These are phyloP conservation scores for Hyphopichia burtonii DNA, from an alignment of 1,139 yeast species.

Conservation along the genomic window DNA sequence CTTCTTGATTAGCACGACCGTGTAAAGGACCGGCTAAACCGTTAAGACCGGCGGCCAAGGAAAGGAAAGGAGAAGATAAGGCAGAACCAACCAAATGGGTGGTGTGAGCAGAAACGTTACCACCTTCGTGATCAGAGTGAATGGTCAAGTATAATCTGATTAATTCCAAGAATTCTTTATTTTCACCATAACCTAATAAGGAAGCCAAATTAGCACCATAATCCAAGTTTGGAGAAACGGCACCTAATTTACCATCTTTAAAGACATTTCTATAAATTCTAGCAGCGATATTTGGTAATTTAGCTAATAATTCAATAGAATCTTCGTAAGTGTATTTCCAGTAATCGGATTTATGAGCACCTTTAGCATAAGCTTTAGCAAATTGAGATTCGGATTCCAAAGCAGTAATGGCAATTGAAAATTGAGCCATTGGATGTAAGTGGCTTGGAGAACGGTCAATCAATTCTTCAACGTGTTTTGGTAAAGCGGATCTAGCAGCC, in stretches of 20 bases:
- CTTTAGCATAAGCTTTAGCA: slow-evolving; percentile 87
- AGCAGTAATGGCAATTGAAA: slow-evolving; percentile 89
- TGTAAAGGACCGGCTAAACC: slow-evolving; percentile 99
- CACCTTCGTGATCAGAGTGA: slow-evolving; percentile 99
- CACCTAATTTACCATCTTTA: slow-evolving; percentile 79
- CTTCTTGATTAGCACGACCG: slow-evolving; percentile 98
- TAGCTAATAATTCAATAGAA: slow-evolving; percentile 83
- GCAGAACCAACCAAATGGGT: slow-evolving; percentile 98
- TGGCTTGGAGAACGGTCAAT: slow-evolving; percentile 81
- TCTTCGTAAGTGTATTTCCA: slow-evolving; percentile 95
- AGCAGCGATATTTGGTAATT: slow-evolving; percentile 89
- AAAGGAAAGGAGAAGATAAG: slow-evolving; percentile 86
- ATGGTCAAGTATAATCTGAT: slow-evolving; percentile 91
- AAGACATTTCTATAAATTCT: slow-evolving; percentile 90
- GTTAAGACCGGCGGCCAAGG: slow-evolving; percentile 91
- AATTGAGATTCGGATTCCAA: slow-evolving; percentile 87
- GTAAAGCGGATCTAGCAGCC: slow-evolving; percentile 82
- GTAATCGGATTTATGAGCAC: slow-evolving; percentile 83
- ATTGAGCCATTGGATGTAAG: slow-evolving; percentile 97
- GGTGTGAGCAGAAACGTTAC: slow-evolving; percentile 96
- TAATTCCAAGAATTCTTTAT: slow-evolving; percentile 81
- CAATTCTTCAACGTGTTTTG: slow-evolving; percentile 80
- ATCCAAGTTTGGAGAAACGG: slow-evolving; percentile 73
- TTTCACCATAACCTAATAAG: slow-evolving; percentile 78
- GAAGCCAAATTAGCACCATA: slow-evolving; percentile 89